Evolutionary conservation across 192 early-diverging fungal genomes (phyloP), one percentile per base, ranked within the genome.

Genomic region (Backusella luteola): DNA sequence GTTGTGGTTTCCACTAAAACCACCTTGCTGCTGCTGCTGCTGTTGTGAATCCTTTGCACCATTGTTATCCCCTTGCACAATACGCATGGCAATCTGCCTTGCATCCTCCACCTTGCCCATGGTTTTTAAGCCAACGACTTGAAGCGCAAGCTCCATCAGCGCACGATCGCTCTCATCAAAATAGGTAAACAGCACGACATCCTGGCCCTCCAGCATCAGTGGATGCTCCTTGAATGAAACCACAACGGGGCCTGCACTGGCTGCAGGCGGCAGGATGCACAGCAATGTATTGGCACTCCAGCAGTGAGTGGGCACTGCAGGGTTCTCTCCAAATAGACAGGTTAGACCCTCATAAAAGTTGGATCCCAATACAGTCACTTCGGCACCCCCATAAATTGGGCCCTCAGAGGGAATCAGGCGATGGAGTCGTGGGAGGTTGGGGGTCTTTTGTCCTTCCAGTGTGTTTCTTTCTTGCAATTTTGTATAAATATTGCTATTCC

Each of bases 111-210:
- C 76, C 77, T 87, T 90, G 6, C 88, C 92, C 35, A 85, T 88
- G 68, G 91, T 88, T 69, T 89, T 81, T 41, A 96, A 76, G 6
- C 95, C 95, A 0, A 94, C 87, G 0, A 94, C 90, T 67, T 94
- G 93, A 69, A 96, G 81, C 17, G 93, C 90, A 46, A 96, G 83
- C 74, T 94, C 94, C 82, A 94, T 89, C 80, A 96, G 83, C 36
- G 92, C 90, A 46, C 91, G 86, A 76, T 96, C 95, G 12, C 91
- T 84, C 76, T 96, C 91, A 73, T 89, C 86, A 36, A 86, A 78
- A 35, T 89, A 90, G 6, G 81, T 81, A 68, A 90, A 90, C 35
- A 83, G 41, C 9, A 77, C 78, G 2, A 82, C 83, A 66, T 82
- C 83, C 41, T 80, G 81, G 1, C 82, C 82, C 49, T 81, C 83